A percentile compares a stretch with the other conserved stretches of the same genome.
Evolutionary conservation across 2,329 filamentous ascomycete genomes (phyloP).

Genomic region (Cordyceps tenuipes): DNA sequence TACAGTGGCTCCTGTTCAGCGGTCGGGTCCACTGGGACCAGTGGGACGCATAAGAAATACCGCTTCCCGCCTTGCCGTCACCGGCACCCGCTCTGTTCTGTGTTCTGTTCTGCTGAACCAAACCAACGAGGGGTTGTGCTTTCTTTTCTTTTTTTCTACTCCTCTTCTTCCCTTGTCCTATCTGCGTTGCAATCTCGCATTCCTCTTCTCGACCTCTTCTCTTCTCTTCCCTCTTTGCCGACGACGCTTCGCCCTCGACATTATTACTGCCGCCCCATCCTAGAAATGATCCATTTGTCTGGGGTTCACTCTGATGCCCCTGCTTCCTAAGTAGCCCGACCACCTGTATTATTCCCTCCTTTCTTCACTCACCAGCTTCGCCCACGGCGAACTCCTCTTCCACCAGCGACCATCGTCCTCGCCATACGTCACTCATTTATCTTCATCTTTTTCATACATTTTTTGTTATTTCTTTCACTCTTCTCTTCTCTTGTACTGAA

Average conservation of each 20-base stretch:
- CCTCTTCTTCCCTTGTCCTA: background rate
- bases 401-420: background rate
- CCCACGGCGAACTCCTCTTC: background rate
- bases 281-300: background rate
- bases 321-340: background rate
- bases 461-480: background rate
- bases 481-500: background rate
- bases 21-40: background rate
- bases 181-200: background rate
- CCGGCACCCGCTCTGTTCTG: too few relatives aligned
- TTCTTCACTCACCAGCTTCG: conserved; percentile 4
- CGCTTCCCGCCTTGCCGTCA: background rate
- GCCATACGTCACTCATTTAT: conserved; percentile 1
- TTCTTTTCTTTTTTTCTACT: background rate
- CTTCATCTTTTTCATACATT: background rate
- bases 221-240: background rate
- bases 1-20: background rate
- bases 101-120: background rate
- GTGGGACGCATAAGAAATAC: background rate
- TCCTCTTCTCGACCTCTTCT: background rate
- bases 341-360: background rate
- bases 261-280: background rate
- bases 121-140: background rate
- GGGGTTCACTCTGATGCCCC: conserved; percentile 5
- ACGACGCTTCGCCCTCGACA: background rate